These are phyloP conservation scores for Gamsiella multidivaricata DNA, from an alignment of 192 early-diverging fungal genomes.

Conservation along the genomic window DNA sequence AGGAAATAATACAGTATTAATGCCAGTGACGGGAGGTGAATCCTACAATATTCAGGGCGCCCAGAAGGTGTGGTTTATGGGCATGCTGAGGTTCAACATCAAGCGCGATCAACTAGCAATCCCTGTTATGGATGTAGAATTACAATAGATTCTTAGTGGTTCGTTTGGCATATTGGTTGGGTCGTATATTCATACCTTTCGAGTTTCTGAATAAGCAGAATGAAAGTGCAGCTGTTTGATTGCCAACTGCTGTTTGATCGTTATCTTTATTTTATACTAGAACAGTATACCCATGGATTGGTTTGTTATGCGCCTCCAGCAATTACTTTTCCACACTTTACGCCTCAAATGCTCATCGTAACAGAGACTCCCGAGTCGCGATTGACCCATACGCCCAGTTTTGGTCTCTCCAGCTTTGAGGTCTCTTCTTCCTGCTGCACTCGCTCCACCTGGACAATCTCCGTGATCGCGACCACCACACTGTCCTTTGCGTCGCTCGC, in stretches of 20 bases:
- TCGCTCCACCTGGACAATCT: not conserved
- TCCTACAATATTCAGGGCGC: not conserved
- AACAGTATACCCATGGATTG: too few species aligned
- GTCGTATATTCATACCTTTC: too few species aligned
- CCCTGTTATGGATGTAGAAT: not conserved
- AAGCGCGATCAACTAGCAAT: not conserved
- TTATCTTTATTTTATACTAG: too few species aligned
- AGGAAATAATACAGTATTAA: not conserved
- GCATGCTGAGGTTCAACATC: not conserved
- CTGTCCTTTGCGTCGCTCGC: not conserved
- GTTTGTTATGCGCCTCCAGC: not conserved
- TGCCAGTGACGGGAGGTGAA: conserved; percentile 1
- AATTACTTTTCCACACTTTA: not conserved
- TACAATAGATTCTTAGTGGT: not conserved
- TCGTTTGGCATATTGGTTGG: too few species aligned
- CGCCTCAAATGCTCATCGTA: not conserved
- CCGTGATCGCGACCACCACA: too few species aligned
- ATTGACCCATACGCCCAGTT: not conserved
- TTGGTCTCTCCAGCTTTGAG: not conserved
- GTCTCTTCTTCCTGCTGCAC: too few species aligned
- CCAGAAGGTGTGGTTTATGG: conserved; percentile 2
- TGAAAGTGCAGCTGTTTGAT: too few species aligned
- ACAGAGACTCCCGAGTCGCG: conserved; percentile 1
- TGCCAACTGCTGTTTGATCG: too few species aligned
- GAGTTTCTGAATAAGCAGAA: too few species aligned